These are phyloP conservation scores for Chrysopogon serrulatus DNA, from an alignment of 176 grass and related monocot species.

Conservation along the genomic window DNA sequence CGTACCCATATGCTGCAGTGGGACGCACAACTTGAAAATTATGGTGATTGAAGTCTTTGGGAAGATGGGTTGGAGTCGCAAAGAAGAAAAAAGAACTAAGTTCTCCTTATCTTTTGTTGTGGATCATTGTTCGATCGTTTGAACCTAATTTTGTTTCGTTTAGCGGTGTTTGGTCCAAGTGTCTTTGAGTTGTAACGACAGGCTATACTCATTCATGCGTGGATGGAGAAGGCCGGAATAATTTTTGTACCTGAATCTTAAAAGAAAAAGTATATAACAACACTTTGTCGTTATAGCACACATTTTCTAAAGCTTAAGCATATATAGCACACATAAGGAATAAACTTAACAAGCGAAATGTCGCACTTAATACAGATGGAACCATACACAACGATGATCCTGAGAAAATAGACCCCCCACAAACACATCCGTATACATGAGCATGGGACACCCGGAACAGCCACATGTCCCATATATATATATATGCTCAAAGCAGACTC, in stretches of 20 bases:
- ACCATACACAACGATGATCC: neutral
- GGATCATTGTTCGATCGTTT: neutral
- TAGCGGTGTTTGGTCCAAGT: neutral
- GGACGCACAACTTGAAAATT: neutral
- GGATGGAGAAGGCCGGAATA: neutral
- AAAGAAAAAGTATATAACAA: neutral
- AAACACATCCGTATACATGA: neutral
- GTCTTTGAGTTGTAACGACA: neutral
- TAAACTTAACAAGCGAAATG: neutral
- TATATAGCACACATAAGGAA: neutral
- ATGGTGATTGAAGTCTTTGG: neutral
- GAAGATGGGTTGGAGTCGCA: neutral
- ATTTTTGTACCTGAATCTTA: neutral
- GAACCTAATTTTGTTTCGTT: neutral
- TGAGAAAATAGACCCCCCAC: neutral
- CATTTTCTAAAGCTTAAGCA: neutral
- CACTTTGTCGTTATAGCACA: neutral
- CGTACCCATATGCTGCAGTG: neutral
- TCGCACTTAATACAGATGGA: conserved; percentile 12
- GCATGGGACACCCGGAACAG: neutral
- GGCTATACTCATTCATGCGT: neutral
- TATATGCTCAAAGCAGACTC: neutral
- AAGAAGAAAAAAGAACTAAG: neutral
- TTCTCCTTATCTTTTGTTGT: neutral
- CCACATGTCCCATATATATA: neutral